Percentiles rank a stretch among this genome's conserved stretches.
These are phyloP conservation scores for Fusarium tanahbumbuense DNA, from an alignment of 2,329 filamentous ascomycete species.

Conservation along the genomic window DNA sequence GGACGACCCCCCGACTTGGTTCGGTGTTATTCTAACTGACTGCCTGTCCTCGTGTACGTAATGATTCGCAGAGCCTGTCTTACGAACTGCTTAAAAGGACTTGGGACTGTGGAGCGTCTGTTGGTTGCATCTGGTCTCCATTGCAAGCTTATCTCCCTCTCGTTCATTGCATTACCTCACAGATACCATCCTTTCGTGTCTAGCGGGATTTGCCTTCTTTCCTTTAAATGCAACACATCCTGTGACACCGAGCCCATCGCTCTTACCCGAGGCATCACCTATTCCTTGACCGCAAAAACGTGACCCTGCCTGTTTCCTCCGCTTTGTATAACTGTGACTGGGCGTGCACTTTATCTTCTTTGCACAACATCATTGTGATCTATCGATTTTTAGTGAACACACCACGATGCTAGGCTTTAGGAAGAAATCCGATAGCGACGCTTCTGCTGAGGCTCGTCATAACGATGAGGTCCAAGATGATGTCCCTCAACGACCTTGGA, in stretches of 20 bases:
- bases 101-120: neutral
- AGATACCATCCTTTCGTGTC: neutral
- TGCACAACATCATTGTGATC: neutral
- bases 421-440: constrained; percentile 21
- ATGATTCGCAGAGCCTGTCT: constrained; percentile 7
- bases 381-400: neutral
- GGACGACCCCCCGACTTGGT: constrained; percentile 14
- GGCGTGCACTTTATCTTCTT: constrained; percentile 2
- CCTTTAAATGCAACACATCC: constrained; percentile 8
- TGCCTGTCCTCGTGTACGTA: constrained; percentile 15
- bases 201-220: neutral
- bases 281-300: neutral
- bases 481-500: constrained; percentile 29
- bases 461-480: constrained; percentile 14
- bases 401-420: constrained; percentile 36
- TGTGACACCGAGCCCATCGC: constrained; percentile 14
- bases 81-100: constrained; percentile 22
- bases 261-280: constrained; percentile 17
- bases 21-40: neutral
- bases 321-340: constrained; percentile 11
- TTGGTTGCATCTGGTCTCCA: neutral
- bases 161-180: constrained; percentile 1
- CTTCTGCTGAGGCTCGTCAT: constrained; percentile 15
- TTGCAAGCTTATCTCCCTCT: constrained; percentile 12
- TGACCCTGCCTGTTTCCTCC: neutral